Evolutionary conservation across 2,329 filamentous ascomycete species (phyloP).

Genomic region (Scytalidium sp.): DNA sequence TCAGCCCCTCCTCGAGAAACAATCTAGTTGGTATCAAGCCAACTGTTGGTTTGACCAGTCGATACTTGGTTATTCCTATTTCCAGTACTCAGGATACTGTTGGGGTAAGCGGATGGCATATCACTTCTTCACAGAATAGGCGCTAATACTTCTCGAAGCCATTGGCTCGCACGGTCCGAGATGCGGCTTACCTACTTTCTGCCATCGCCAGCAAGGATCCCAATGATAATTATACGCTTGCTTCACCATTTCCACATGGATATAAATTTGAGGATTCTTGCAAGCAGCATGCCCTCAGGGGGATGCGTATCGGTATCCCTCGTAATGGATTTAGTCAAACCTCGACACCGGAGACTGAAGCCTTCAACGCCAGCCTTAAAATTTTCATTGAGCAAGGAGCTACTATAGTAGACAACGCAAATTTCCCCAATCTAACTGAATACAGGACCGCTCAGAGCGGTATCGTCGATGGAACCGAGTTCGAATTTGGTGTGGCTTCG

Average conservation of each 20-base stretch:
- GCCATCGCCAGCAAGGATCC: conserved; percentile 59
- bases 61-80: conserved; percentile 61
- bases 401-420: conserved; percentile 52
- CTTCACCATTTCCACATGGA: conserved; percentile 48
- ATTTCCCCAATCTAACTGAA: conserved; percentile 50
- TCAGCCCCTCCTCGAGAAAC: conserved; percentile 50
- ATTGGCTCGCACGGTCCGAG: conserved; percentile 63
- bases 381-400: conserved; percentile 52
- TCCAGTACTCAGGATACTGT: conserved; percentile 61
- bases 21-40: conserved; percentile 68
- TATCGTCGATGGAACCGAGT: conserved; percentile 52
- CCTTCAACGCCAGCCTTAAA: conserved; percentile 51
- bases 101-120: conserved; percentile 38
- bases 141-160: conserved; percentile 37
- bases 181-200: conserved; percentile 59
- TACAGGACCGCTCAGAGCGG: conserved; percentile 27
- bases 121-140: conserved; percentile 58
- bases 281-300: conserved; percentile 45
- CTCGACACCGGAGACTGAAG: conserved; percentile 36
- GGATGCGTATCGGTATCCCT: conserved; percentile 61
- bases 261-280: conserved; percentile 54
- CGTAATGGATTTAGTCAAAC: conserved; percentile 45
- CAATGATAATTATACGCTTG: conserved; percentile 63
- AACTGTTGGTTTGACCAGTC: conserved; percentile 61
- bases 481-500: conserved; percentile 48